Conservation (phyloP, 2,329 filamentous ascomycete genomes). For the Neofusicoccum ribis region DNA sequence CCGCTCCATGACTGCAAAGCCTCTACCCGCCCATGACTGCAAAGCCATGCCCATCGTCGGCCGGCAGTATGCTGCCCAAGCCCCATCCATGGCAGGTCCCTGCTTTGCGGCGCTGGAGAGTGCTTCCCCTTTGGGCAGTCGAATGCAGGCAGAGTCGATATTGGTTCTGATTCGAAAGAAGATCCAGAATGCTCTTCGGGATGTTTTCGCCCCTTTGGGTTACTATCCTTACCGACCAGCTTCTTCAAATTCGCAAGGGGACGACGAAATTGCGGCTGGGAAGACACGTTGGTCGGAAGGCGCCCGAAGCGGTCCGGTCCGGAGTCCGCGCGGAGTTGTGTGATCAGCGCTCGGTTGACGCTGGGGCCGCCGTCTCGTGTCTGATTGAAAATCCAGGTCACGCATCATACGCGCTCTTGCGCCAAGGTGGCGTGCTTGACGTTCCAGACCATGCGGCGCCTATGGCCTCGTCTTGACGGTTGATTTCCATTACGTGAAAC, state of each 20-base stretch:
- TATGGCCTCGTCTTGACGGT: background rate
- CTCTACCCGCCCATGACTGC: background rate
- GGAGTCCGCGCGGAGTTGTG: too few relatives aligned
- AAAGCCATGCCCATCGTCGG: background rate
- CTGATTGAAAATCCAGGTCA: background rate
- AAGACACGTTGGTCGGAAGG: too few relatives aligned
- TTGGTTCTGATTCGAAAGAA: background rate
- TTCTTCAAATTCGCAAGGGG: background rate
- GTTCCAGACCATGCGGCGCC: background rate
- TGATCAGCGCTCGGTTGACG: too few relatives aligned
- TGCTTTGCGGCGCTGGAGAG: background rate
- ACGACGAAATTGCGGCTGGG: background rate
- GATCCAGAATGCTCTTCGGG: conserved; percentile 4
- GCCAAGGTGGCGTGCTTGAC: background rate
- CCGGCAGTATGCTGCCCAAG: background rate
- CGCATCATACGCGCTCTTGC: background rate
- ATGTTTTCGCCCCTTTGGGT: conserved; percentile 10
- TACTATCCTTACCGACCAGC: background rate
- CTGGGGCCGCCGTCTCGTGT: background rate
- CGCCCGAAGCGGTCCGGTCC: too few relatives aligned
- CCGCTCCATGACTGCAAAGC: background rate
- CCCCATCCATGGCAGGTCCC: background rate
- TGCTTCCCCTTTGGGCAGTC: background rate
- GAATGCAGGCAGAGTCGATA: background rate
- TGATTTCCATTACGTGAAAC: conserved; percentile 2